Base-by-base conservation (phyloP, 2,329 filamentous ascomycete species). In the Penicillium aurantiogriseum region DNA sequence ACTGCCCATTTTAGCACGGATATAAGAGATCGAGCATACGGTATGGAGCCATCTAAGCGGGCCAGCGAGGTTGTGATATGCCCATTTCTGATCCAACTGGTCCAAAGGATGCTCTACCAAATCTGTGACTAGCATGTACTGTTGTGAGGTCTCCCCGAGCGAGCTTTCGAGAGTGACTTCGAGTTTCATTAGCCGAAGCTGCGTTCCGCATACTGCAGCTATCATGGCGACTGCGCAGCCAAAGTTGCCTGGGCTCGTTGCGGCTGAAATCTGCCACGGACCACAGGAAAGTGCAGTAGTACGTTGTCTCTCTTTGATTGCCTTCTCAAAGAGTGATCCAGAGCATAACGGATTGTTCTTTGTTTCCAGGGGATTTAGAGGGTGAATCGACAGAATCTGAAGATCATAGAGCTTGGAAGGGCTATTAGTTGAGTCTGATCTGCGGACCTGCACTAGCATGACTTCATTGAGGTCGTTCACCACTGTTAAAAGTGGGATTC, bases 381-480 rank as follows among this genome's bases (percentile, higher is more conserved):
- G 54, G 31, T 61, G 60, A 25, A 66, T 47, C 5, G 67, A 62
- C 11, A 76, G 23, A 7, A 73, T 67, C 6, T 72, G 65, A 3
- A 71, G 55, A 25, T 60, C 53, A 39, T 70, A 70, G 13, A 44
- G 35, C 21, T 48, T 46, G 9, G 50, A 46, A 44, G 54, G 45
- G 15, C 38, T 45, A n/a, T 52, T 43, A 3, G 51, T 42, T n/a
- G 45, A 36, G 29, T 51, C 15, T 17, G 59, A 48, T 23, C 68
- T 62, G 23, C 58, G 62, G 2, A 74, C 57, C 5, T 59, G 68
- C 17, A 77, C 49, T 1, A 76, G 39, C 38, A 71, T 64, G 23
- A 76, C 56, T 56, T 77, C 74, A 57, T 74, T 72, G 23, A 65
- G 63, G 62, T 79, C 77, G 54, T 76, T 78, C 2, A 72, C 68